Evolutionary conservation across 768 basidiomycete species (phyloP).

Genomic region (Ephemerocybe angulata): DNA sequence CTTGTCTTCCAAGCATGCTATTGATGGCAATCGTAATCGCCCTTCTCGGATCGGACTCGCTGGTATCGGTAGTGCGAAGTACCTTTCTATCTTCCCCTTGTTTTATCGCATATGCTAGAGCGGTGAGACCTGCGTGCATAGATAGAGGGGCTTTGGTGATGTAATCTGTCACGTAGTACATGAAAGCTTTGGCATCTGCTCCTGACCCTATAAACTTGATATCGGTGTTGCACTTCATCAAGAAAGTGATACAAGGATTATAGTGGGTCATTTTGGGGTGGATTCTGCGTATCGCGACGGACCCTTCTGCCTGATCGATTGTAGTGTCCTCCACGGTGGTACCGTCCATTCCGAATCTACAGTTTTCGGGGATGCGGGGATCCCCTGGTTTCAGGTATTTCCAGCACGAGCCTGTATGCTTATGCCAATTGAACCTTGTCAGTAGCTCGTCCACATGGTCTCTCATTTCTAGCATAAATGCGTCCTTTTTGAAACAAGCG

Average conservation of each 20-base stretch:
- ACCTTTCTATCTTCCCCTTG: background rate
- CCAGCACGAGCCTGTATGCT: conserved; percentile 14
- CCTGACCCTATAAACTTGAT: background rate
- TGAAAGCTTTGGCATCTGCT: background rate
- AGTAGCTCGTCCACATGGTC: background rate
- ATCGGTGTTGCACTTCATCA: background rate
- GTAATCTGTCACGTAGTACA: conserved; percentile 3
- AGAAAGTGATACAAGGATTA: background rate
- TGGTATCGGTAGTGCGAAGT: background rate
- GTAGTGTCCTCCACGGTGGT: background rate
- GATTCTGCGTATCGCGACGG: background rate
- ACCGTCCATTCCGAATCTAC: conserved; percentile 2
- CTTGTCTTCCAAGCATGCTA: background rate
- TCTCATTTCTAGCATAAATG: conserved; percentile 7
- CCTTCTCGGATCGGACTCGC: no score
- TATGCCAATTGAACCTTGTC: conserved; percentile 6
- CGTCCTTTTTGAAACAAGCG: no score
- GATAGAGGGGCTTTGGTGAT: background rate
- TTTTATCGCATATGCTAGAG: no score
- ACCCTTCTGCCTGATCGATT: background rate
- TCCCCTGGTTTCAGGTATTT: conserved; percentile 11
- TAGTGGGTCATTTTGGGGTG: background rate
- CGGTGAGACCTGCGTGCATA: background rate
- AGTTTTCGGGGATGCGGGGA: conserved; percentile 4
- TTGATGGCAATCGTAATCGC: background rate